Evolutionary conservation across 768 basidiomycete genomes (phyloP).

Genomic region (Lyophyllum semitale): DNA sequence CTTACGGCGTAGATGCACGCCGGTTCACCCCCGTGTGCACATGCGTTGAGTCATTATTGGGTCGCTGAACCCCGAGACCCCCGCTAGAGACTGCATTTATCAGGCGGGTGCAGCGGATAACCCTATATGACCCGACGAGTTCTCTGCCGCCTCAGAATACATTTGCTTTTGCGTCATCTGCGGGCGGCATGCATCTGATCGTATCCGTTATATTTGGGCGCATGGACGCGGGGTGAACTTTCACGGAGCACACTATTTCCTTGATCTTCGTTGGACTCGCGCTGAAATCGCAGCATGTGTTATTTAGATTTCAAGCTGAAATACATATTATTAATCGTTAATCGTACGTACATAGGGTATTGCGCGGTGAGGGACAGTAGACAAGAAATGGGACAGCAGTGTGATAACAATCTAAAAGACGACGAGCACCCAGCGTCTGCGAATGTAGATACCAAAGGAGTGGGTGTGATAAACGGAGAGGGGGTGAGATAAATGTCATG

Average conservation of each 20-base stretch:
- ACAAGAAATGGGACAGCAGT: constrained; percentile 16
- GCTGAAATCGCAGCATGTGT: background rate
- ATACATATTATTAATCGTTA: constrained; percentile 19
- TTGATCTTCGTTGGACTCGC: background rate
- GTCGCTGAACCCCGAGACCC: background rate
- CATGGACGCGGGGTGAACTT: background rate
- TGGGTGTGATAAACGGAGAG: constrained; percentile 8
- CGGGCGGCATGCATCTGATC: background rate
- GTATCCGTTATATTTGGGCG: background rate
- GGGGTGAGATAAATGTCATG: background rate
- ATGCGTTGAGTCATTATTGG: background rate
- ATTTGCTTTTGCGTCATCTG: background rate
- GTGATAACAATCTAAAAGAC: constrained; percentile 12
- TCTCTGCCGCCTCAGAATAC: constrained; percentile 10
- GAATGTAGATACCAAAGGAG: constrained; percentile 3
- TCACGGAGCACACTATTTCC: background rate
- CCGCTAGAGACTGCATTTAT: constrained; percentile 8
- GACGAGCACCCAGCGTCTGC: constrained; percentile 3
- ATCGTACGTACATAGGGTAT: constrained; percentile 14
- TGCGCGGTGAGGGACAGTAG: constrained; percentile 12
- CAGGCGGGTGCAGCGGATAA: constrained; percentile 9
- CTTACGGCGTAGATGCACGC: background rate
- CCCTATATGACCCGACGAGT: background rate
- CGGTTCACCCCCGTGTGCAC: background rate
- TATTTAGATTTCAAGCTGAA: background rate